Percentiles rank a stretch among this genome's conserved stretches.
Evolutionary conservation across 352 stramenopile genomes (phyloP).

Genomic region (Elongisporangium senticosum): DNA sequence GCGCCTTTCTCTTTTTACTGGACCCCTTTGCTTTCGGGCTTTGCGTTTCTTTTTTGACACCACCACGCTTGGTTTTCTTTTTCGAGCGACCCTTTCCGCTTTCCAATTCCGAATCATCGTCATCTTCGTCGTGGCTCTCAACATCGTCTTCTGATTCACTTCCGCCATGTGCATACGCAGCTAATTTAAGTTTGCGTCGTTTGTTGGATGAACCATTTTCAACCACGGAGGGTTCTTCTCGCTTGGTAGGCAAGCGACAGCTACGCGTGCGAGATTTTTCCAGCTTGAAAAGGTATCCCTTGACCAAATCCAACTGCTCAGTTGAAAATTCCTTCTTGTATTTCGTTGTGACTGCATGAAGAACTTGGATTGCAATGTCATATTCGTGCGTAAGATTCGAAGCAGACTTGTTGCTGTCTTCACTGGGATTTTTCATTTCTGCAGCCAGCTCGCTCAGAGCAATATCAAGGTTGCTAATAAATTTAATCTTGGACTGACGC

Average conservation of each 20-base stretch:
- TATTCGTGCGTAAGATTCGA: conserved; percentile 78
- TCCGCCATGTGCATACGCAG: not conserved
- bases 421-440: conserved; percentile 50
- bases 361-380: conserved; percentile 80
- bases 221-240: conserved; percentile 5
- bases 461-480: conserved; percentile 85
- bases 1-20: conserved; percentile 21
- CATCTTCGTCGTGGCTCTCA: conserved; percentile 25
- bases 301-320: conserved; percentile 78
- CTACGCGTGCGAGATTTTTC: conserved; percentile 82
- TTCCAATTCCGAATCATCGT: conserved; percentile 27
- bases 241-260: conserved; percentile 47
- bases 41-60: conserved; percentile 27
- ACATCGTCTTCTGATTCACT: conserved; percentile 24
- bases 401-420: conserved; percentile 32
- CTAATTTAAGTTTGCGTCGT: conserved; percentile 11
- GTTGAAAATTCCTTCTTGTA: conserved; percentile 76
- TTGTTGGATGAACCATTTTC: conserved; percentile 16
- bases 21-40: conserved; percentile 8
- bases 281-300: conserved; percentile 64
- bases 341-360: conserved; percentile 70
- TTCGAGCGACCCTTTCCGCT: conserved; percentile 18
- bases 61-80: conserved; percentile 29
- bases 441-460: conserved; percentile 60
- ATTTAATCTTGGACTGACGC: conserved; percentile 83